A percentile compares a stretch with the other conserved stretches of the same genome.
Conservation (phyloP, 306 rosid genomes). For the Castanopsis chinensis region DNA sequence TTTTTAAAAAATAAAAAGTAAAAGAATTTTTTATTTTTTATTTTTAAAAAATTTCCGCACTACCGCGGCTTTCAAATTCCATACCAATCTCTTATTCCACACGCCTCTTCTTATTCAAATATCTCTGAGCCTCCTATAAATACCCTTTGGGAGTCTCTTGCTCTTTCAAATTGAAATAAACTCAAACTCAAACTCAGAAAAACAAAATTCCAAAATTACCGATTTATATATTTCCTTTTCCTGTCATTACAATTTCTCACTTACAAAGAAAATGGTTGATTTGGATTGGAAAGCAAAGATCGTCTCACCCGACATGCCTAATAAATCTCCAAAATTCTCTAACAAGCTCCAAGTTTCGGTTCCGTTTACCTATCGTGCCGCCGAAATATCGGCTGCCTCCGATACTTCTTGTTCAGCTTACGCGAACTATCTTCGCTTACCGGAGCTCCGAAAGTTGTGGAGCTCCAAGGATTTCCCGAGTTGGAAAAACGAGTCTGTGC, state of each 20-base stretch:
- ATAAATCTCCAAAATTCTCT: slow-evolving; percentile 57
- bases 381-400: slow-evolving; percentile 57
- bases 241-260: not conserved
- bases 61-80: slow-evolving; percentile 35
- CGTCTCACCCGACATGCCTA: slow-evolving; percentile 45
- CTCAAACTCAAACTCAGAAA: not conserved
- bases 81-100: slow-evolving; percentile 37
- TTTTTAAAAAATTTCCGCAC: not conserved
- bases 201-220: too few relatives aligned
- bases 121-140: slow-evolving; percentile 34
- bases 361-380: slow-evolving; percentile 36
- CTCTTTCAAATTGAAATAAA: slow-evolving; percentile 7
- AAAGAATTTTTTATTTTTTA: not conserved
- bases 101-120: slow-evolving; percentile 48
- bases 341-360: slow-evolving; percentile 35
- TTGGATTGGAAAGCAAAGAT: slow-evolving; percentile 69
- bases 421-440: slow-evolving; percentile 72
- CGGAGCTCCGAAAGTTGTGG: slow-evolving; percentile 66
- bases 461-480: slow-evolving; percentile 44
- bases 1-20: not conserved
- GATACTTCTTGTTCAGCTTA: slow-evolving; percentile 51
- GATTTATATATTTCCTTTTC: not conserved
- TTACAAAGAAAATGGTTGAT: slow-evolving; percentile 54
- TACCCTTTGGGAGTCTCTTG: slow-evolving; percentile 22
- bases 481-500: slow-evolving; percentile 69